Evolutionary conservation across 2,329 filamentous ascomycete species (phyloP), one percentile per base, ranked within the genome.

Genomic region (Fusarium graminum): DNA sequence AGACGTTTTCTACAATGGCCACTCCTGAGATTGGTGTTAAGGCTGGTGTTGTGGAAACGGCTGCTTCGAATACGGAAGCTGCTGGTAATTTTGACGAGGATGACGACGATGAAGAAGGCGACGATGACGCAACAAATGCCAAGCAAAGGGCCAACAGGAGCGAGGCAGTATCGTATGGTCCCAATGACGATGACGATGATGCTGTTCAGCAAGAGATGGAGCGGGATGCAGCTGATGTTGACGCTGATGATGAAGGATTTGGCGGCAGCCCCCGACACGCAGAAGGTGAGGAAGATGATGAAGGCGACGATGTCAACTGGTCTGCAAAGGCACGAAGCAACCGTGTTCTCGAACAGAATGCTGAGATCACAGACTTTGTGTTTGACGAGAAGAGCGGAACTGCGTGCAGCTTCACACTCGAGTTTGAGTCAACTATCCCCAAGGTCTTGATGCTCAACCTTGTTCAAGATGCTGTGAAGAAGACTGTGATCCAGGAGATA

Each of bases 391-490:
- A 83, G 57, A 81, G 81, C 17, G 94, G 93, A 67, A 85, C 85
- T 39, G 91, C 88, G 82, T 97, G 92, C 78, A 86, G 90, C 67
- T 88, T 98, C 73, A 91, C 91, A 16, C 86, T 98, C 60, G 92
- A 91, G 78, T 97, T 96, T 76, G 88, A 92, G 65, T 87, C 90
- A 40, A 82, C 86, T 41, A 91, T 91, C 14, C 92, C 94, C 67
- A 99, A 99, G 81, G 85, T 99, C 45, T 87, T 99, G 60, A 95
- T 99, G 86, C 88, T 98, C 59, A 92, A 92, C 72, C 84, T 98
- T 58, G 92, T 98, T 53, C 93, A 98, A 78, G 86, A 89, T 16
- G 92, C 92, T 13, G 88, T 92, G 52, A 88, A 88, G 66, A 88
- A 88, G 73, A 90, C 94, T 1, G 88, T 97, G 52, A 91, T 99